Percentiles rank a stretch among this genome's conserved stretches.
These are phyloP conservation scores for Hypoxylon sp. DNA, from an alignment of 2,329 filamentous ascomycete species.

Conservation along the genomic window DNA sequence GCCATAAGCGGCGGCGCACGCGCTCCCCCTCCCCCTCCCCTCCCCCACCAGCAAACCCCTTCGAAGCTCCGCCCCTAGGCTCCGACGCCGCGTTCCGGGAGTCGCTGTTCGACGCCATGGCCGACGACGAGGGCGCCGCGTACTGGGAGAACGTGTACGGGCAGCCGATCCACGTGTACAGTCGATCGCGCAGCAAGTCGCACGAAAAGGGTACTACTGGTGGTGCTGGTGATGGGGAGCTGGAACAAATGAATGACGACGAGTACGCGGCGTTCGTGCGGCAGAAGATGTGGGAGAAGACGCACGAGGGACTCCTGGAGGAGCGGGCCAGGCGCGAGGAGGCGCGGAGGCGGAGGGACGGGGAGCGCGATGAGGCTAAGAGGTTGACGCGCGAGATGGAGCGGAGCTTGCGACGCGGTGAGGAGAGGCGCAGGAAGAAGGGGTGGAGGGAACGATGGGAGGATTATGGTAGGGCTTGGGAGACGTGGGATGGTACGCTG, in stretches of 20 bases:
- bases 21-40: conserved; percentile 56
- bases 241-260: conserved; percentile 91
- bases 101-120: conserved; percentile 95
- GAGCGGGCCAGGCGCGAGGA: conserved; percentile 72
- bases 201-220: too few species aligned
- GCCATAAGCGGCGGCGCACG: conserved; percentile 40
- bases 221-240: conserved; percentile 61
- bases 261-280: conserved; percentile 90
- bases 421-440: conserved; percentile 66
- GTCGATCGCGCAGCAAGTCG: conserved; percentile 60
- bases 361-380: conserved; percentile 49
- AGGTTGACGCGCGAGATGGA: conserved; percentile 72
- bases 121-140: conserved; percentile 92
- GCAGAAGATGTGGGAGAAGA: conserved; percentile 94
- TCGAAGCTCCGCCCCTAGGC: conserved; percentile 61
- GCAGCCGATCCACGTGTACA: conserved; percentile 87
- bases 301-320: conserved; percentile 82
- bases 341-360: conserved; percentile 56
- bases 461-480: conserved; percentile 72
- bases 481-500: conserved; percentile 55
- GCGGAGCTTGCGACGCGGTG: conserved; percentile 71
- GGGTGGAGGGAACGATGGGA: conserved; percentile 69
- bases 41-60: conserved; percentile 57
- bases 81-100: conserved; percentile 85
- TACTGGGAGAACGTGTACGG: conserved; percentile 99